Percentiles rank a stretch among this genome's conserved stretches.
Conservation (phyloP, 1,139 yeast species). For the Yamadazyma sp. region DNA sequence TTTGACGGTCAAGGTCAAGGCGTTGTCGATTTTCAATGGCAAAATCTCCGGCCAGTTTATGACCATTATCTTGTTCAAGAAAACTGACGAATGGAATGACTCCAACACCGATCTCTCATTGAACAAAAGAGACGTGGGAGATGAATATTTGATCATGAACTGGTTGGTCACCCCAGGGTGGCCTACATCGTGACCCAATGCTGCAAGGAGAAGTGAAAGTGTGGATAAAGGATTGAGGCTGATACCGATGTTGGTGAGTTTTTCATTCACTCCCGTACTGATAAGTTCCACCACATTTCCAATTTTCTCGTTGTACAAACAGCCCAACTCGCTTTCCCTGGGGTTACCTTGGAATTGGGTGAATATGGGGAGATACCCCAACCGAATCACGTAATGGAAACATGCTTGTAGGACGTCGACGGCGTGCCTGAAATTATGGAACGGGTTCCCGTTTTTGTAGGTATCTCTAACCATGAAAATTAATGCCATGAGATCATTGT, state of each 20-base stretch:
- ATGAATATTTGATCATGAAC: conserved; percentile 58
- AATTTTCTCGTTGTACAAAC: conserved; percentile 15
- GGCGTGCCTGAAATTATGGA: conserved; percentile 95
- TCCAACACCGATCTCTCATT: conserved; percentile 75
- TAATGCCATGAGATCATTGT: conserved; percentile 53
- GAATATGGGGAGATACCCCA: conserved; percentile 47
- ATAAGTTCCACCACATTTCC: conserved; percentile 19
- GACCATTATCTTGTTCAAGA: conserved; percentile 54
- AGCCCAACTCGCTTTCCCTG: conserved; percentile 23
- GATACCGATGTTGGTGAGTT: conserved; percentile 10
- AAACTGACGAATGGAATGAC: conserved; percentile 77
- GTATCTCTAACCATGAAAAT: conserved; percentile 68
- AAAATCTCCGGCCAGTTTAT: conserved; percentile 64
- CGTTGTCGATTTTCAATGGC: conserved; percentile 19
- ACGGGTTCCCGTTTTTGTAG: conserved; percentile 81
- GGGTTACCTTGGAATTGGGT: conserved; percentile 36
- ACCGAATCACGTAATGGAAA: conserved; percentile 56
- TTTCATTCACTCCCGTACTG: conserved; percentile 1
- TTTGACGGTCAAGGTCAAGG: conserved; percentile 20
- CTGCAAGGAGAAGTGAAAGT: conserved; percentile 68
- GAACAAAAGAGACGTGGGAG: conserved; percentile 67
- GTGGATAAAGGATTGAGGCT: conserved; percentile 48
- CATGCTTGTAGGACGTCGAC: conserved; percentile 94
- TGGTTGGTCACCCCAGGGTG: conserved; percentile 94
- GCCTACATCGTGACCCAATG: conserved; percentile 93